phyloP scores from a whole-genome alignment of 257 asterid species.

The Forsythia viridissima region DNA sequence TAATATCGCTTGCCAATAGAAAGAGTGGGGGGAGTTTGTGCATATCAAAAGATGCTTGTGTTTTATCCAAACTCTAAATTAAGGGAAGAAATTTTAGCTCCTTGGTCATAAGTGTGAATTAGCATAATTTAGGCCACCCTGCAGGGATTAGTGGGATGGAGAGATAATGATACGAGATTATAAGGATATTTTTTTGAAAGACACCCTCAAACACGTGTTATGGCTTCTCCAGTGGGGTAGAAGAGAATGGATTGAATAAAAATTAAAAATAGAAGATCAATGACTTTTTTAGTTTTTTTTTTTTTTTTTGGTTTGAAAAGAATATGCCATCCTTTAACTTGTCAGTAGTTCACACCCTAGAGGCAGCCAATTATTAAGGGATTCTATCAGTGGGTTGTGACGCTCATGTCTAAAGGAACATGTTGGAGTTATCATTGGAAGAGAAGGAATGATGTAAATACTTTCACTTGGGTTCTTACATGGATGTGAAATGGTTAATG shows the following conservation, averaged over 20 bases:
- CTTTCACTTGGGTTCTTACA: not conserved
- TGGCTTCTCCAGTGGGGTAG: conserved; percentile 11
- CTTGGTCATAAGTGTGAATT: not conserved
- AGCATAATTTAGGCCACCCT: conserved; percentile 8
- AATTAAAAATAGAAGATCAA: not conserved
- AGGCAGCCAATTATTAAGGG: not conserved
- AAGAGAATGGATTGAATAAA: not conserved
- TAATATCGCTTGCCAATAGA: not conserved
- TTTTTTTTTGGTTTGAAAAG: no score
- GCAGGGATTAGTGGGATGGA: not conserved
- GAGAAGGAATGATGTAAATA: not conserved
- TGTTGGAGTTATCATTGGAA: not conserved
- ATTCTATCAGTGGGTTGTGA: not conserved
- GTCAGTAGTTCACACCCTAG: not conserved
- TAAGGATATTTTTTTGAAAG: conserved; percentile 2
- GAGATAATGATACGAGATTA: not conserved
- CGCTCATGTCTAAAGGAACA: not conserved
- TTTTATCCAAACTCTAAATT: conserved; percentile 13
- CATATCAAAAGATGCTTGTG: not conserved
- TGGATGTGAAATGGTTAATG: not conserved
- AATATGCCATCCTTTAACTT: not conserved
- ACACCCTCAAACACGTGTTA: not conserved
- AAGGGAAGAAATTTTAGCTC: not conserved
- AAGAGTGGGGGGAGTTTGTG: not conserved
- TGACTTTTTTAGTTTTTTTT: no score